Evolutionary conservation across 371 early-diverging fungal genomes (phyloP), one percentile per base, ranked within the genome.

Genomic region (Zancudomyces culisetae): DNA sequence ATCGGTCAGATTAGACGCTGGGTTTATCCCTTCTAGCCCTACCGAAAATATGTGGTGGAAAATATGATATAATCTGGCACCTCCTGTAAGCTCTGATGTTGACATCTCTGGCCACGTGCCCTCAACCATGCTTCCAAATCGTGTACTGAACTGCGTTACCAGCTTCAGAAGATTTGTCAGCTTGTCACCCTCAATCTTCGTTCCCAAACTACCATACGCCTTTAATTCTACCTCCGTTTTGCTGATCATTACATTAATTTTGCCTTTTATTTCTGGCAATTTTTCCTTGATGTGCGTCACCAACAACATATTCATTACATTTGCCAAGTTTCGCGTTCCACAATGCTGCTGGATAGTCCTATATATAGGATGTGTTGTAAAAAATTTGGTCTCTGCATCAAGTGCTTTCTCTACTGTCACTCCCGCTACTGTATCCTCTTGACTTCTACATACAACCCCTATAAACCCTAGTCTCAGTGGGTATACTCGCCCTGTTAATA

Each of bases 391-490:
- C 61, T 94, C 95, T 15, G 77, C 67, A 53, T 73, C 66, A 42
- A 91, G 61, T 12, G 92, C 81, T 10, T 77, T 77, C 2, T 63
- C 51, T 70, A 92, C 89, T 8, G 84, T 77, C 60, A 84, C 85
- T 55, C 79, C 83, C 27, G 72, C 71, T 40, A 79, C 58, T n/a
- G 87, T 85, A 58, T 89, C 90, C 55, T 90, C 79, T 57, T 90
- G 89, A 60, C 84, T 81, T 56, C 92, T 75, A 65, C 89, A 90
- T 24, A 93, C 83, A 4, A 90, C 80, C 42, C 89, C 90, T 56
- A 91, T 78, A 66, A 85, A 92, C 13, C 95, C 95, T 21, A 92
- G 74, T 48, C 82, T 85, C 43, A 91, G 65, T 20, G 83, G 85
- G 48, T 82, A 81, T 0, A 81, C 77, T 48, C 82, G 76, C 19